These are phyloP conservation scores for Xylaria cubensis DNA, from an alignment of 495 filamentous ascomycete species.

Conservation along the genomic window DNA sequence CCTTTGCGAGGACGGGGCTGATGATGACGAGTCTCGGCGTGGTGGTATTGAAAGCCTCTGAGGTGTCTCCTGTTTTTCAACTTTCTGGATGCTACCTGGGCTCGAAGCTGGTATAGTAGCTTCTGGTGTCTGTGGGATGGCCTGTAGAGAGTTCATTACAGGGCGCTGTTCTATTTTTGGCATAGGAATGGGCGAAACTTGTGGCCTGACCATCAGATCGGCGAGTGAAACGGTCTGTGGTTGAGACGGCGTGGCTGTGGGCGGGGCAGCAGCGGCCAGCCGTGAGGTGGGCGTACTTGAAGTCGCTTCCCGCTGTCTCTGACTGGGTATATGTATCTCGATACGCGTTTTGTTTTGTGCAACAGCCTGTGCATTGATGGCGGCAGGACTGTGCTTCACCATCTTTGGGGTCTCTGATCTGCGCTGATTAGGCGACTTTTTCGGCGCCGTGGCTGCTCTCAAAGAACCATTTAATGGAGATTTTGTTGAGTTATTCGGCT, in stretches of 20 bases:
- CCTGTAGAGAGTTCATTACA: constrained; percentile 18
- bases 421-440: constrained; percentile 35
- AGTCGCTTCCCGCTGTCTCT: constrained; percentile 35
- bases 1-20: constrained; percentile 25
- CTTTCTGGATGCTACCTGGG: constrained; percentile 17
- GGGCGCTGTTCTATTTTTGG: constrained; percentile 26
- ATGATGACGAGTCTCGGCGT: constrained; percentile 8
- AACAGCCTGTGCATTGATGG: constrained; percentile 34
- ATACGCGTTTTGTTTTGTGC: constrained; percentile 40
- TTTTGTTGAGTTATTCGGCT: constrained; percentile 36
- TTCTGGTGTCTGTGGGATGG: constrained; percentile 26
- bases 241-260: constrained; percentile 30
- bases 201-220: constrained; percentile 39
- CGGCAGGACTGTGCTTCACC: constrained; percentile 37
- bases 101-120: constrained; percentile 14
- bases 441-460: constrained; percentile 31
- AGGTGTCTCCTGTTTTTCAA: constrained; percentile 20
- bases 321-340: constrained; percentile 39
- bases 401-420: constrained; percentile 35
- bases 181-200: constrained; percentile 20
- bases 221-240: constrained; percentile 41
- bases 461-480: constrained; percentile 28
- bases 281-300: constrained; percentile 29
- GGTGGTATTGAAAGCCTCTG: constrained; percentile 9
- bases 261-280: constrained; percentile 19